Evolutionary conservation across 2,329 filamentous ascomycete genomes (phyloP).

Genomic region (Cladophialophora chaetospira): DNA sequence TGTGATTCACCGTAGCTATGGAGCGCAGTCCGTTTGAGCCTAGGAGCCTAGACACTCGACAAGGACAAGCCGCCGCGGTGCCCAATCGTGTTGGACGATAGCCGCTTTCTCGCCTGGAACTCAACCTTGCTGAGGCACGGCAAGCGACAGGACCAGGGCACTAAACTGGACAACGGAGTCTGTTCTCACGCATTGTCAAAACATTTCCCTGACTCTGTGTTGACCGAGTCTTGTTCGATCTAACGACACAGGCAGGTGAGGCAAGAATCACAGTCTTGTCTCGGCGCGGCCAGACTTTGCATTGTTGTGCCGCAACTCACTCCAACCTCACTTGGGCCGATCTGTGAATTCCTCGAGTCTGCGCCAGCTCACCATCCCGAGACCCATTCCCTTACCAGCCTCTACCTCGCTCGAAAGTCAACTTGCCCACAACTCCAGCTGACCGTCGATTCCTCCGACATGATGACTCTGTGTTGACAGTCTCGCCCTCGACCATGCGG

Average conservation of each 20-base stretch:
- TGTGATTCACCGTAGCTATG: no score
- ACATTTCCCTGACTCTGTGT: conserved; percentile 6
- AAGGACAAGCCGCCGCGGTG: not conserved
- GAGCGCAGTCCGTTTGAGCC: not conserved
- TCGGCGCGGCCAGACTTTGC: not conserved
- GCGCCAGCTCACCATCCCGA: conserved; percentile 10
- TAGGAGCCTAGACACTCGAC: not conserved
- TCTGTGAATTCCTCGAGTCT: conserved; percentile 12
- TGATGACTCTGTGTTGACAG: conserved; percentile 26
- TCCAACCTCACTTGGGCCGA: conserved; percentile 4
- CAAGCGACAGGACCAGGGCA: conserved; percentile 6
- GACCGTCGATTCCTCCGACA: not conserved
- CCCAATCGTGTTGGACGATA: conserved; percentile 3
- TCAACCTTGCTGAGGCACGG: conserved; percentile 1
- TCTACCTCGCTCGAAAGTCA: conserved; percentile 3
- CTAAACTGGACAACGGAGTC: conserved; percentile 11
- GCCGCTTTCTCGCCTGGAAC: not conserved
- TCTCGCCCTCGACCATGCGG: conserved; percentile 19
- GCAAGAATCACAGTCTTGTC: not conserved
- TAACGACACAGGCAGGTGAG: not conserved
- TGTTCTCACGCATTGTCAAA: not conserved
- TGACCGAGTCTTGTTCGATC: not conserved
- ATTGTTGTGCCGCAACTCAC: not conserved
- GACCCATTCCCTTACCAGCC: conserved; percentile 1
- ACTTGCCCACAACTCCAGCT: not conserved